Evolutionary conservation across 2,329 filamentous ascomycete species (phyloP), one percentile per base, ranked within the genome.

Genomic region (Aspergillus fijiensis): DNA sequence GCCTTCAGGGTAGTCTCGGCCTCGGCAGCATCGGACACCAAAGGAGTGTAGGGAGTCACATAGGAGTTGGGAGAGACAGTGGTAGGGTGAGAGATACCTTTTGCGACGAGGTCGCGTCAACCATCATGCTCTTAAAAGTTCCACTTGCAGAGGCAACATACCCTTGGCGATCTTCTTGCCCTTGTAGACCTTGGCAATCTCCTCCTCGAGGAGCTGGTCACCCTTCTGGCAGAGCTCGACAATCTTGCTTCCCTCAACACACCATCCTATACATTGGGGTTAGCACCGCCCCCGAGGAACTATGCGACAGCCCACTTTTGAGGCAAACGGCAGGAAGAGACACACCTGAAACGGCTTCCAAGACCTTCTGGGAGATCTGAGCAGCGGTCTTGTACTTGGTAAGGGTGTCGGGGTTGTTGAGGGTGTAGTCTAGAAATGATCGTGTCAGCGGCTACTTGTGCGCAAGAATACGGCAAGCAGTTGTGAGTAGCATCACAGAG

Each of bases 311-410:
- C 23, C 23, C 45, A 12, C 35, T 16, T 35, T 33, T 35, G 25
- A 48, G 27, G 21, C 5, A 9, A 54, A 47, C n/a, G 29, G 58
- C 60, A 9, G 60, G 51, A 59, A 71, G 75, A 51, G 59, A 71
- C 75, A 67, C 75, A 87, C 85, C 84, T 77, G 80, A 77, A 67
- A 99, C 94, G 70, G 89, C 89, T 71, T 92, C 91, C 69, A 99
- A 87, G 69, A 96, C 94, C 83, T 94, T 96, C 79, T 97, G 91
- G 55, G 94, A 95, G 80, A 99, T 98, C 77, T 90, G 85, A 65
- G 91, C 94, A 60, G 95, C 95, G 67, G 90, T 93, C 88, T 96
- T 98, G 86, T 98, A 98, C 85, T 98, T 99, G 81, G 95, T 98
- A 72, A 99, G 86, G 72, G 92, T 97, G 78, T 96, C 91, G 63